A percentile compares a stretch with the other conserved stretches of the same genome.
Conservation (phyloP, 2,329 filamentous ascomycete genomes). For the Aureobasidium sp. region DNA sequence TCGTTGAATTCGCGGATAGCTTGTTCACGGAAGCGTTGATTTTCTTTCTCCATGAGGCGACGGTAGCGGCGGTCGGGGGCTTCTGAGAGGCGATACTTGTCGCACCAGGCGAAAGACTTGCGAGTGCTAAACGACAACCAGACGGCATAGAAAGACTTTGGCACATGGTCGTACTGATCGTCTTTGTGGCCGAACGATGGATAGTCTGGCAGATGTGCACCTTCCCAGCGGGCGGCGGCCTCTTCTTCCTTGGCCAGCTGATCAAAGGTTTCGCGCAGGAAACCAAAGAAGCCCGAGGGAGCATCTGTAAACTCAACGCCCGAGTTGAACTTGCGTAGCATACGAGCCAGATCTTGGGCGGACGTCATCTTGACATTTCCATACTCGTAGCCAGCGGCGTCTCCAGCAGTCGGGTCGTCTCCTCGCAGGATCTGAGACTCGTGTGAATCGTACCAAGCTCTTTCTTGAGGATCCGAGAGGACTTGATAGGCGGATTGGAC, state of each 20-base stretch:
- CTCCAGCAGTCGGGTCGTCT: slow-evolving; percentile 41
- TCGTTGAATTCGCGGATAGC: slow-evolving; percentile 86
- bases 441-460: slow-evolving; percentile 96
- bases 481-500: slow-evolving; percentile 91
- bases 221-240: slow-evolving; percentile 63
- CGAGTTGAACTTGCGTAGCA: slow-evolving; percentile 75
- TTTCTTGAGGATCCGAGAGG: slow-evolving; percentile 90
- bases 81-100: slow-evolving; percentile 74
- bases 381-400: slow-evolving; percentile 49
- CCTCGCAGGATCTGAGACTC: slow-evolving; percentile 74
- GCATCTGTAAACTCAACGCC: slow-evolving; percentile 74
- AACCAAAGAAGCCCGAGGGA: slow-evolving; percentile 76
- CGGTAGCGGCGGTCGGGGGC: slow-evolving; percentile 79
- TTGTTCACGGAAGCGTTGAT: slow-evolving; percentile 74
- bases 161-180: slow-evolving; percentile 68
- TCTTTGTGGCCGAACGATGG: slow-evolving; percentile 74
- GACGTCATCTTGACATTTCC: slow-evolving; percentile 70
- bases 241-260: slow-evolving; percentile 75
- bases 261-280: slow-evolving; percentile 68
- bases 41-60: slow-evolving; percentile 90
- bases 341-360: slow-evolving; percentile 66
- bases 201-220: slow-evolving; percentile 56
- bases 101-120: slow-evolving; percentile 86
- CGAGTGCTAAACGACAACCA: slow-evolving; percentile 79
- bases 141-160: slow-evolving; percentile 69